Evolutionary conservation across 169 alveolate genomes (phyloP).

Genomic region (Plasmodium relictum): DNA sequence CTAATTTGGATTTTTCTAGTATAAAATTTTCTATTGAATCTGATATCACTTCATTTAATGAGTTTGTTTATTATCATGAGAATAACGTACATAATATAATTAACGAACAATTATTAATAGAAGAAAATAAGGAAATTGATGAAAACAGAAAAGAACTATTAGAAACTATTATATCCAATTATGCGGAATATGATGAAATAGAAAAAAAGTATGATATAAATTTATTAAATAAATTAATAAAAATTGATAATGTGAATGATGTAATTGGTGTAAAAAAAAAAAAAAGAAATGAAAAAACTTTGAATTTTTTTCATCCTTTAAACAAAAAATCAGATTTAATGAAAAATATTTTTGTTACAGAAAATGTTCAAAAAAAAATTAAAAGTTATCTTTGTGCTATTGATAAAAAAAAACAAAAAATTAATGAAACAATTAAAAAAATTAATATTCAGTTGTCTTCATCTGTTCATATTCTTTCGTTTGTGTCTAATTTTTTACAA

Average conservation of each 20-base stretch:
- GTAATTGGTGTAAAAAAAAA: conserved; percentile 60
- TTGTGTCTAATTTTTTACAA: conserved; percentile 72
- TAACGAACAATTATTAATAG: conserved; percentile 20
- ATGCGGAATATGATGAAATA: conserved; percentile 15
- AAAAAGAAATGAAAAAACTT: conserved; percentile 11
- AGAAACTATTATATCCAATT: conserved; percentile 7
- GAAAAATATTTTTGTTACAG: conserved; percentile 75
- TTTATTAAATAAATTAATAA: conserved; percentile 8
- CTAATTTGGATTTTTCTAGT: conserved; percentile 27
- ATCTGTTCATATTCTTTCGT: conserved; percentile 75
- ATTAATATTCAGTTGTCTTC: conserved; percentile 63
- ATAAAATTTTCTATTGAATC: conserved; percentile 20
- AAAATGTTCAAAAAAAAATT: conserved; percentile 36
- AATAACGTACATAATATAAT: conserved; percentile 24
- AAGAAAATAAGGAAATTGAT: conserved; percentile 30
- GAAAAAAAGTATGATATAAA: conserved; percentile 21
- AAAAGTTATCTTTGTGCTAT: conserved; percentile 33
- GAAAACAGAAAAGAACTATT: conserved; percentile 17
- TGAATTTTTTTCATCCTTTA: conserved; percentile 56
- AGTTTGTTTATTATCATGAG: conserved; percentile 66
- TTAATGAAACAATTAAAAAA: conserved; percentile 23
- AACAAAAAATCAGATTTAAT: conserved; percentile 68
- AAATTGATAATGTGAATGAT: conserved; percentile 64
- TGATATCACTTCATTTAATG: conserved; percentile 26
- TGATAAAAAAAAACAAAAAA: conserved; percentile 41